Evolutionary conservation across 2,329 filamentous ascomycete genomes (phyloP), one percentile per base, ranked within the genome.

Genomic region (Knufia petricola): DNA sequence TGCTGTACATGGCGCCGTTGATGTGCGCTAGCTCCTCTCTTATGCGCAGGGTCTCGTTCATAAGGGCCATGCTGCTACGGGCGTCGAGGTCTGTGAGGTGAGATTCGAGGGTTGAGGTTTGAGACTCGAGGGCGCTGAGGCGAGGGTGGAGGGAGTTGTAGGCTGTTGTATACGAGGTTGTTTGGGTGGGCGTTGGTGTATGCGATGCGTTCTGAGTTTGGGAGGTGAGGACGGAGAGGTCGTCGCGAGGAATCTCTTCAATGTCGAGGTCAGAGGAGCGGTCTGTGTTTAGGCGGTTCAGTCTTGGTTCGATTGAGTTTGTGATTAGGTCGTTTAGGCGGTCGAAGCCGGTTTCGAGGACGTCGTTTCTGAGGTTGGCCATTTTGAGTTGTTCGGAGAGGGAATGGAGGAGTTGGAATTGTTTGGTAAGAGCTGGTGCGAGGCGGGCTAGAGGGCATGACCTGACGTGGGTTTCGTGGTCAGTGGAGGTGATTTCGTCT

Each of bases 1-100:
- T 70, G 13, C 70, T 73, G 55, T 72, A 76, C 38, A 82, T 69
- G 32, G 76, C 77, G 2, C 77, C 77, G 51, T 76, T 79, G 6
- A 76, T 73, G 57, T 79, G 78, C 9, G 77, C 69, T 65, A 81
- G 74, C 51, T 82, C 78, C 55, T 81, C 78, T 51, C 79, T 77
- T 43, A 75, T 70, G 2, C 78, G 75, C 26, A 81, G 68, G 40
- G 72, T 78, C 60, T 82, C 78, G 56, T 80, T 82, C 65, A 81
- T 72, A 34, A 78, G 73, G 50, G 77, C 73, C 76, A 82, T 78
- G 61, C 70, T 78, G 31, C 76, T 73, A 30, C 77, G 73, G 40
- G 75, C 77, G 53, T 82, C 79, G 36, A 81, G 68, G 49, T 81
- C 77, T 2, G 72, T 71, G 8, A 82, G 66, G 2, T 75, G 73